Base-by-base conservation (phyloP, 1,139 yeast genomes). In the Yamadazyma dendronema region DNA sequence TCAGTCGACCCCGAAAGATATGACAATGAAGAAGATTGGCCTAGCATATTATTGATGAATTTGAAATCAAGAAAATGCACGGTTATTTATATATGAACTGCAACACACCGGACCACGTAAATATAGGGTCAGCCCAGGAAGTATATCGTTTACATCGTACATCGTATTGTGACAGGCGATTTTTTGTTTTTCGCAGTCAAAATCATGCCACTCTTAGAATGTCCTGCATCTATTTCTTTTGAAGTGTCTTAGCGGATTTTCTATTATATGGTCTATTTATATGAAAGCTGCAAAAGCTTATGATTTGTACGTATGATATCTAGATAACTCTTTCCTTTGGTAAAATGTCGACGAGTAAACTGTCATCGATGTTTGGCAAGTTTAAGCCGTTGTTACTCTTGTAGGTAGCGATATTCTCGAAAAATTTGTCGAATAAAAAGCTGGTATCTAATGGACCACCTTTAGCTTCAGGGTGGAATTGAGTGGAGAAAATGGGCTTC, bases 391-490 rank as follows among this genome's bases (percentile, higher is more conserved):
- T 66, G 38, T 42, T 48, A 8, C 46, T 29, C 60, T 77, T 83
- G 72, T 77, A 87, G 30, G 64, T 65, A 30, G 68, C 72, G 47
- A 92, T 82, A 56, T 84, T 75, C 31, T 72, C 77, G 54, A 92
- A 81, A 66, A 87, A 92, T 65, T 81, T 86, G 72, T 92, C 97
- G 54, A 92, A 92, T 62, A 92, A 72, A 65, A 81, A 87, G 4
- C 87, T 76, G 14, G 97, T 85, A 63, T 92, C 98, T 54, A 84
- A 74, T 41, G 98, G 98, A 52, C 98, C 98, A 51, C 98, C 98
- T 71, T 90, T 92, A 43, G 98, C 98, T 65, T 92, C 98, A 33
- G 98, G 98, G 61, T 92, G 98, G 77, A 92, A 92, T 64, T 92
- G 98, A 3, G 96, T 88, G 22, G 97, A 88, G 67, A 90, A 92